Conservation (phyloP, 202 grass and related monocot species). For the Zoysia matrella region DNA sequence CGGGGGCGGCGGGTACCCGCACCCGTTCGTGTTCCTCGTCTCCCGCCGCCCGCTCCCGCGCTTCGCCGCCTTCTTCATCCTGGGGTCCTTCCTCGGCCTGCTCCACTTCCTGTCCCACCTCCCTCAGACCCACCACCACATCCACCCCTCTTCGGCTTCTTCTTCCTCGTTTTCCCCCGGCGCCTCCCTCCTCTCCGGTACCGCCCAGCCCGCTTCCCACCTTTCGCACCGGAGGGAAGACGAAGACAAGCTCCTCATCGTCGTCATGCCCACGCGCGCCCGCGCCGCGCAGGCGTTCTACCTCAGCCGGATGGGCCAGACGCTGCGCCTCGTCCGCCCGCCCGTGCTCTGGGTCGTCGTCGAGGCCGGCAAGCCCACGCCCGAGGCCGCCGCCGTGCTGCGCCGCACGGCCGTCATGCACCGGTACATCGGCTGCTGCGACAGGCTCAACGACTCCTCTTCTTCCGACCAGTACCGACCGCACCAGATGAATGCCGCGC, state of each 20-base stretch:
- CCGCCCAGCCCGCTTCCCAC: slow-evolving; percentile 5
- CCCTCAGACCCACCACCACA: slow-evolving; percentile 28
- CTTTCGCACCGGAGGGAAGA: not conserved
- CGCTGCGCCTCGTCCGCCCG: slow-evolving; percentile 63
- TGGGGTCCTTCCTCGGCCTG: slow-evolving; percentile 74
- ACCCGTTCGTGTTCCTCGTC: slow-evolving; percentile 47
- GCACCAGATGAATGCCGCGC: slow-evolving; percentile 86
- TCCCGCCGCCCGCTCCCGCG: slow-evolving; percentile 58
- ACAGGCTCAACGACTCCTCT: slow-evolving; percentile 37
- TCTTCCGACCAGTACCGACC: slow-evolving; percentile 20
- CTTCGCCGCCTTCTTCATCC: slow-evolving; percentile 79
- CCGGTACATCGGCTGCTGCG: slow-evolving; percentile 73
- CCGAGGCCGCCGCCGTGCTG: slow-evolving; percentile 72
- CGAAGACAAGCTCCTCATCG: slow-evolving; percentile 54
- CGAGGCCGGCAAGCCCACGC: slow-evolving; percentile 66
- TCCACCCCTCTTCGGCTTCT: not conserved
- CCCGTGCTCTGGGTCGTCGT: slow-evolving; percentile 88
- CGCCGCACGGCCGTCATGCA: slow-evolving; percentile 71
- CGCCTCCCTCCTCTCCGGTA: not conserved
- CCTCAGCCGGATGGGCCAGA: slow-evolving; percentile 80
- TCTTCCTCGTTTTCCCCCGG: not conserved
- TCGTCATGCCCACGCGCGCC: slow-evolving; percentile 82
- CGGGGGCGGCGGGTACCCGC: slow-evolving; percentile 5
- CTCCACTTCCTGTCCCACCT: slow-evolving; percentile 75
- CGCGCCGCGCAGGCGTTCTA: slow-evolving; percentile 75